Evolutionary conservation across 148 eudicot species (phyloP), one percentile per base, ranked within the genome.

Genomic region (Agrostemma githago): DNA sequence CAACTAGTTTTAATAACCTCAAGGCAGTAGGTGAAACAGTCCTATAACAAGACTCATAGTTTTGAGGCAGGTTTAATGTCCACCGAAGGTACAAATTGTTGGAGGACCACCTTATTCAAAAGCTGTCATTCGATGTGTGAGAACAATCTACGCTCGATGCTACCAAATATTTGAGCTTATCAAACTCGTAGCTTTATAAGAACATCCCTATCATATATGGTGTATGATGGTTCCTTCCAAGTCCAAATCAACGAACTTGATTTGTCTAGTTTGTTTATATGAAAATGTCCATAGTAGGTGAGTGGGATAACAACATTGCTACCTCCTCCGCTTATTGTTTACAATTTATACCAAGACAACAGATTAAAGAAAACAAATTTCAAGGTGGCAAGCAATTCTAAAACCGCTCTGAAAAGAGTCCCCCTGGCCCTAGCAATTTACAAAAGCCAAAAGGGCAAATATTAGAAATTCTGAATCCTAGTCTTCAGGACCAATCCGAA

Each of bases 271-370:
- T 43, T 43, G 46, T 43, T 12, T 62, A 62, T 21, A 26, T 14
- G 8, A 62, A 2, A 34, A 63, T 63, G 37, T 11, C 67, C 66
- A 63, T 63, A 37, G 41, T 37, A 63, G 67, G 67, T 63, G 67
- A 63, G 42, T 10, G 42, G 41, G 67, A 63, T 63, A 63, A 12
- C 67, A 63, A 63, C 42, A 63, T 63, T 63, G 16, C 67, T 63
- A 37, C 42, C 17, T 63, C 42, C 11, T 63, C 10, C 42, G 5
- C 0, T 10, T 8, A 3, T 63, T 63, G 37, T 11, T 43, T 1
- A 43, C 8, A 43, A 43, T 43, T 4, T 60, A 17, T 62, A 10
- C 42, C 9, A 62, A 26, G 15, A 41, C 69, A 26, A 62, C 19
- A 66, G 51, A 15, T 9, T 34, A 63, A 37, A 34, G 42, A 63